Conservation (phyloP, 1,139 yeast genomes). For the Hyphopichia fennica region DNA sequence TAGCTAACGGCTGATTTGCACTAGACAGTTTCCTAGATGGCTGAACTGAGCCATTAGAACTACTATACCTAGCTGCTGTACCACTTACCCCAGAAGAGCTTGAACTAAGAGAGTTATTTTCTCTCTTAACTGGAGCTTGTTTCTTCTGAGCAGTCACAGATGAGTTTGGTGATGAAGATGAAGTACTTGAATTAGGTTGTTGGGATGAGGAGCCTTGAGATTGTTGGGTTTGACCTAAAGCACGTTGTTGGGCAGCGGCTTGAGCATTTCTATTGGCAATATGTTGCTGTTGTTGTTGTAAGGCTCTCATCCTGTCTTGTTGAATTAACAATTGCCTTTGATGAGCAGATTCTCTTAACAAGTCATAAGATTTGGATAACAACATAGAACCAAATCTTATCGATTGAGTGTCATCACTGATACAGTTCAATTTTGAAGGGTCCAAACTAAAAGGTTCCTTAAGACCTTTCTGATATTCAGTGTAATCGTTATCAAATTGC, state of each 20-base stretch:
- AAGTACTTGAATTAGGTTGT: not conserved
- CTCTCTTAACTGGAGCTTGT: not conserved
- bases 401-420: constrained; percentile 83
- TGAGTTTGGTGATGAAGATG: not conserved
- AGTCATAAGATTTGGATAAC: constrained; percentile 79
- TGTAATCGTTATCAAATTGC: constrained; percentile 70
- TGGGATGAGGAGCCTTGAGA: constrained; percentile 3
- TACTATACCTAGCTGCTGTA: not conserved
- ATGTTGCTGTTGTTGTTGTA: constrained; percentile 37
- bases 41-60: not conserved
- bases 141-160: not conserved
- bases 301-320: constrained; percentile 47
- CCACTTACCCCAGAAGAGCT: not conserved
- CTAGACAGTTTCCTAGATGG: not conserved
- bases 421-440: constrained; percentile 71
- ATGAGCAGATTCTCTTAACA: constrained; percentile 53
- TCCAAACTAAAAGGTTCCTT: constrained; percentile 61
- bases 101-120: not conserved
- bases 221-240: not conserved
- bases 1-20: not conserved
- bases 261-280: constrained; percentile 23
- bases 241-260: not conserved
- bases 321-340: constrained; percentile 44
- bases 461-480: constrained; percentile 47
- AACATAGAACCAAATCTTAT: constrained; percentile 92